Percentiles rank a stretch among this genome's conserved stretches.
phyloP scores from a whole-genome alignment of 306 rosid genomes.

The Castanopsis chinensis region DNA sequence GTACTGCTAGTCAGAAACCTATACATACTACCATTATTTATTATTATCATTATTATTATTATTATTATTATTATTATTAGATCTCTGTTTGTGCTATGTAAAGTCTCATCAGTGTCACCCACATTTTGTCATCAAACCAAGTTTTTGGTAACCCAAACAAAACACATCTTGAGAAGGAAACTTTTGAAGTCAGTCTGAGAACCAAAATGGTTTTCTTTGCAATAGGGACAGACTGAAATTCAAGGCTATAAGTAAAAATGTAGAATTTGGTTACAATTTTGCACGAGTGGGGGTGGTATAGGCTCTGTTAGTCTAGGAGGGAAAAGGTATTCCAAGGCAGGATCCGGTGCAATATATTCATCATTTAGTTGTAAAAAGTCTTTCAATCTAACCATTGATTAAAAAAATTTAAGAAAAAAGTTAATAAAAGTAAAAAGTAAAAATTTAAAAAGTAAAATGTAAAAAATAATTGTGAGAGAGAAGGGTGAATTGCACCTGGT shows the following conservation, averaged over 20 bases:
- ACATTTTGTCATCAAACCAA: constrained; percentile 4
- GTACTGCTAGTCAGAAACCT: constrained; percentile 1
- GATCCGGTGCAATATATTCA: neutral
- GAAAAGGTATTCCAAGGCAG: neutral
- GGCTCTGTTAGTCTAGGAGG: too few relatives aligned
- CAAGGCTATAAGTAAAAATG: too few relatives aligned
- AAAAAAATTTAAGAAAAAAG: too few relatives aligned
- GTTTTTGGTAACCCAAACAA: constrained; percentile 4
- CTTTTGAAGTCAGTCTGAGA: too few relatives aligned
- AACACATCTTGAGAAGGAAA: neutral
- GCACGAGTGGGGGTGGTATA: too few relatives aligned
- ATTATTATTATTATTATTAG: neutral
- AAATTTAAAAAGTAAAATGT: too few relatives aligned
- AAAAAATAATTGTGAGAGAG: too few relatives aligned
- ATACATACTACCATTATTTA: neutral
- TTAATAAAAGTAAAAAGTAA: too few relatives aligned
- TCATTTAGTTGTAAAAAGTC: too few relatives aligned
- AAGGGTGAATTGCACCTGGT: too few relatives aligned
- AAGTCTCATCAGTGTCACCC: constrained; percentile 3
- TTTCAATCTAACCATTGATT: too few relatives aligned
- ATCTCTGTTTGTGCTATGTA: neutral
- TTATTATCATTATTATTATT: neutral
- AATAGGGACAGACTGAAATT: neutral
- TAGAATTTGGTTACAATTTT: too few relatives aligned
- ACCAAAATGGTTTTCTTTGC: neutral